Evolutionary conservation across 2,329 filamentous ascomycete species (phyloP), one percentile per base, ranked within the genome.

Genomic region (Paracoccidioides lutzii): DNA sequence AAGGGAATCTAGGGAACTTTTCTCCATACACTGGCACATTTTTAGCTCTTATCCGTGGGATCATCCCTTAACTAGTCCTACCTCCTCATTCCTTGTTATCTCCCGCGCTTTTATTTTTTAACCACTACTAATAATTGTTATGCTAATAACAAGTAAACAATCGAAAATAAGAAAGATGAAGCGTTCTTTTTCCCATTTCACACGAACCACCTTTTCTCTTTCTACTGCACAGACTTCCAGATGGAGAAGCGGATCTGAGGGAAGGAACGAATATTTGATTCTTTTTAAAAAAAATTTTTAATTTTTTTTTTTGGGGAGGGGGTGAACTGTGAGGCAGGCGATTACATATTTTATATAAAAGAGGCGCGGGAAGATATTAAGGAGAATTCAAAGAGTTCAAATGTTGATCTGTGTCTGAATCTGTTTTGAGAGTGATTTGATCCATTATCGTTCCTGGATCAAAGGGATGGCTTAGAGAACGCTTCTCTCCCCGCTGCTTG

Each of bases 401-500:
- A 4, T 44, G 22, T 22, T 22, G 22, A 15, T 28, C n/a, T 15
- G 5, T 46, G 8, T 46, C 5, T 33, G 9, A 28, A 8, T 50
- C 46, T 50, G 33, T 50, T 38, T 12, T 5, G 22, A 22, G 22
- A 22, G 22, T 22, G 22, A 22, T 22, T 22, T 22, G 22, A 22
- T 22, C 22, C 22, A 22, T 22, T 22, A 22, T 22, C 22, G 22
- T 22, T 22, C 22, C 22, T 22, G 0, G 0, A 28, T 37, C 33
- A 50, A 50, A 28, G 12, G 10, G 30, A 12, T 4, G 45, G 7
- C 14, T 51, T 41, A 51, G 33, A 51, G 48, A 37, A 51, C 48
- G 48, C 48, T 41, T 41, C 37, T 51, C 41, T 51, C 48, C 48
- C 15, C 30, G 30, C 48, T 51, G 48, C 48, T 51, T 33, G 48